Percentiles rank a stretch among this genome's conserved stretches.
Conservation (phyloP, 2,329 filamentous ascomycete genomes). For the Teratosphaeria gauchensis region DNA sequence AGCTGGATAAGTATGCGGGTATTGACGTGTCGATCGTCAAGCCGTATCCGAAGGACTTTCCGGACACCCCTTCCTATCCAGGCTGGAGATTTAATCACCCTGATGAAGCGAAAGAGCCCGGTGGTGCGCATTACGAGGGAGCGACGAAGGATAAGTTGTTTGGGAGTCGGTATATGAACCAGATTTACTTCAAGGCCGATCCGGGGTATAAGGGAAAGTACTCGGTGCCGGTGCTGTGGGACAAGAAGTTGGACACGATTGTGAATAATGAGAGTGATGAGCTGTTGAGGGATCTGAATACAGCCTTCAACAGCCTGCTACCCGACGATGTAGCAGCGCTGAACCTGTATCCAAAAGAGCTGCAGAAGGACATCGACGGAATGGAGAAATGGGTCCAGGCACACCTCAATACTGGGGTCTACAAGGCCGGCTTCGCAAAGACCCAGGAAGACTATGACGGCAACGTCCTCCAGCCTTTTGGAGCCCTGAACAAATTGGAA, state of each 20-base stretch:
- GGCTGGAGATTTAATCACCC: slow-evolving; percentile 48
- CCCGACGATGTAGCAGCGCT: slow-evolving; percentile 32
- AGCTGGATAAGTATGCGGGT: slow-evolving; percentile 38
- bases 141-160: slow-evolving; percentile 54
- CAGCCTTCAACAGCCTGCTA: slow-evolving; percentile 44
- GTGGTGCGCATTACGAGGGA: slow-evolving; percentile 34
- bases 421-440: slow-evolving; percentile 51
- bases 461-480: slow-evolving; percentile 47
- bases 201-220: slow-evolving; percentile 52
- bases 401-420: slow-evolving; percentile 51
- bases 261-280: slow-evolving; percentile 55
- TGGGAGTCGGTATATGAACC: slow-evolving; percentile 47
- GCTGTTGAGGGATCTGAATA: slow-evolving; percentile 49
- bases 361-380: slow-evolving; percentile 43
- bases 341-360: slow-evolving; percentile 44
- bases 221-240: slow-evolving; percentile 53
- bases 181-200: slow-evolving; percentile 54
- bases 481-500: slow-evolving; percentile 51
- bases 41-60: slow-evolving; percentile 56
- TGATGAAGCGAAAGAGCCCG: slow-evolving; percentile 31
- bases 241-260: slow-evolving; percentile 45
- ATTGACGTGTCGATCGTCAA: slow-evolving; percentile 51
- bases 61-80: slow-evolving; percentile 50
- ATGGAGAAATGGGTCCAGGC: slow-evolving; percentile 46
- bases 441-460: slow-evolving; percentile 48